phyloP scores from a whole-genome alignment of 2,329 filamentous ascomycete genomes.

The Saccharata proteae region DNA sequence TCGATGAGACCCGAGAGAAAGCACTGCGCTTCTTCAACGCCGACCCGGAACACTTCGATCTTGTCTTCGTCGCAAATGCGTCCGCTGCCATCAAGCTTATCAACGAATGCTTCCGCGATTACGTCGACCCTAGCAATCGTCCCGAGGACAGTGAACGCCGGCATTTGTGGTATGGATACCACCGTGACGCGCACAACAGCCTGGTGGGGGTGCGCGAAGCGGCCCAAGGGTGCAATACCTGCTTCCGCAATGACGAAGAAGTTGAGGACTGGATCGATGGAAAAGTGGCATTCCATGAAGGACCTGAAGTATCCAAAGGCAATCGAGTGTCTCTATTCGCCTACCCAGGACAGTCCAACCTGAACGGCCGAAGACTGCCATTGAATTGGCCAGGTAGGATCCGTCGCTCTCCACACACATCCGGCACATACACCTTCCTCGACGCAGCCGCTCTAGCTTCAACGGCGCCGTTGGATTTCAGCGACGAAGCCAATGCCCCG shows the following conservation, averaged over 20 bases:
- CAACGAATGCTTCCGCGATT: slow-evolving; percentile 60
- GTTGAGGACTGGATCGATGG: slow-evolving; percentile 52
- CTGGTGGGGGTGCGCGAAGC: slow-evolving; percentile 66
- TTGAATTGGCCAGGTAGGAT: slow-evolving; percentile 49
- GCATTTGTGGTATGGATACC: slow-evolving; percentile 67
- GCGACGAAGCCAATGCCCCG: slow-evolving; percentile 43
- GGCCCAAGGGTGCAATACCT: slow-evolving; percentile 48
- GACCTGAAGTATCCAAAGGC: slow-evolving; percentile 15
- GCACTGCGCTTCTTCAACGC: slow-evolving; percentile 70
- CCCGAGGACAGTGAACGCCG: slow-evolving; percentile 15
- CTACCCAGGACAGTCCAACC: slow-evolving; percentile 85
- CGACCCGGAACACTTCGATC: slow-evolving; percentile 67
- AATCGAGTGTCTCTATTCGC: slow-evolving; percentile 52
- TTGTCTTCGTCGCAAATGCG: slow-evolving; percentile 86
- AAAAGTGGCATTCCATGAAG: too few relatives aligned
- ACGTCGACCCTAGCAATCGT: slow-evolving; percentile 50
- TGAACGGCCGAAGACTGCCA: slow-evolving; percentile 70
- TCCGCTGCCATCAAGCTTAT: slow-evolving; percentile 86
- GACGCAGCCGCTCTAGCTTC: slow-evolving; percentile 76
- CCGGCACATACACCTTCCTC: slow-evolving; percentile 40
- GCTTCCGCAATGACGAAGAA: slow-evolving; percentile 51
- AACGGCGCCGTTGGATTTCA: slow-evolving; percentile 64
- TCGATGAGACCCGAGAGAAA: slow-evolving; percentile 44
- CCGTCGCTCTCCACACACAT: slow-evolving; percentile 16
- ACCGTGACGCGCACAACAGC: slow-evolving; percentile 76